These are phyloP conservation scores for Eurotiales sp. DNA, from an alignment of 2,329 filamentous ascomycete genomes.

Conservation along the genomic window DNA sequence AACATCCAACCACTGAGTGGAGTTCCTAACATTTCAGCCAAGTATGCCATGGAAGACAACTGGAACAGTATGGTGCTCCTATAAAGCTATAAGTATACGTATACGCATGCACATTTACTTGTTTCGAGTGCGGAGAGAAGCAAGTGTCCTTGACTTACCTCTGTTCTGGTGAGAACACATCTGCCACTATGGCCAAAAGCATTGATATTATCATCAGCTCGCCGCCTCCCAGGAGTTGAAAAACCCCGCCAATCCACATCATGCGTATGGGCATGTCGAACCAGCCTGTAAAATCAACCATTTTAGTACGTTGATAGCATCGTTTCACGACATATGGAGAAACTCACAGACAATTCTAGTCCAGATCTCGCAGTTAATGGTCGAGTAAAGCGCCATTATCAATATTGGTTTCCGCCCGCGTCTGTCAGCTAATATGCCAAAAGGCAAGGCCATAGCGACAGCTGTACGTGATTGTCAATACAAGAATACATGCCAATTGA, in stretches of 20 bases:
- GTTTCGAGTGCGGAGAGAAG: no score
- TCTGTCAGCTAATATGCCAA: conserved; percentile 27
- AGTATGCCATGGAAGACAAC: not conserved
- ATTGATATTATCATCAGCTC: conserved; percentile 20
- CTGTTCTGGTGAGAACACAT: conserved; percentile 27
- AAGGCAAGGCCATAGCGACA: conserved; percentile 27
- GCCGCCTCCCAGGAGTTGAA: conserved; percentile 25
- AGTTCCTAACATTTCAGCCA: conserved; percentile 6
- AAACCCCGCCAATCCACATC: conserved; percentile 24
- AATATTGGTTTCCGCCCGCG: conserved; percentile 26
- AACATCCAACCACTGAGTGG: conserved; percentile 7
- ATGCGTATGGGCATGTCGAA: conserved; percentile 23
- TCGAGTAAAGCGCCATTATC: conserved; percentile 20
- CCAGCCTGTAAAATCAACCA: conserved; percentile 9
- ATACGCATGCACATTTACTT: no score
- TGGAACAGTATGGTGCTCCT: conserved; percentile 7
- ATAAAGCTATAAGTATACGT: not conserved
- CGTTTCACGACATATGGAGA: not conserved
- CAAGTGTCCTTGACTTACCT: conserved; percentile 17
- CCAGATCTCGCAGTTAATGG: conserved; percentile 24
- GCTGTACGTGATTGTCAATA: conserved; percentile 13
- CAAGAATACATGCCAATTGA: not conserved
- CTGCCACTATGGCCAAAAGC: conserved; percentile 24
- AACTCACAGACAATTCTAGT: conserved; percentile 26
- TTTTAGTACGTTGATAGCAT: no score